Base-by-base conservation (phyloP, 2,329 filamentous ascomycete species). In the Sarocladiaceae sp. region DNA sequence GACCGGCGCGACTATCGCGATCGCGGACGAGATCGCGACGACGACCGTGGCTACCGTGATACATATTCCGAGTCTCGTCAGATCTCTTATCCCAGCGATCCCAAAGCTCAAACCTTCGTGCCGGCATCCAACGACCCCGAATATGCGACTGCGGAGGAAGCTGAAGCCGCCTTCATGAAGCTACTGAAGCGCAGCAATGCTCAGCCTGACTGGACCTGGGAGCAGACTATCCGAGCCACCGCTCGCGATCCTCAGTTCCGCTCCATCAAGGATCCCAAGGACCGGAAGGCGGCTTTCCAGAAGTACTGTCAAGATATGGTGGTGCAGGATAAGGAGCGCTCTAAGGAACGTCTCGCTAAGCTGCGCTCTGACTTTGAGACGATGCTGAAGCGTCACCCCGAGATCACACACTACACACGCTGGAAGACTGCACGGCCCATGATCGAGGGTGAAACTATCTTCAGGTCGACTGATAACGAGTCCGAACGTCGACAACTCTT, bases 351-450 rank as follows among this genome's bases (percentile, higher is more conserved):
- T 66, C 79, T 96, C 68, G 80, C 89, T 61, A 97, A 97, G 75
- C 79, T 97, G 64, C 89, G 91, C 63, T 80, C 88, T 69, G 94
- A 97, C 76, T 99, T 99, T 70, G 87, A 88, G 60, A 92, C 86
- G 52, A 99, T 99, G 94, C 80, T 99, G 59, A 90, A 87, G 71
- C 92, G 91, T 59, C 93, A 99, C 68, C 91, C 92, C 55, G 94
- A 99, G 70, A 97, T 99, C 70, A 94, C 92, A 69, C 84, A 97
- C 68, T 97, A 95, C 69, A 97, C 93, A 37, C 87, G 91, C 56
- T 99, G 94, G 94, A 96, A 91, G 79, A 97, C 90, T 15, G 94
- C 93, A 51, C 86, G 90, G 48, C 90, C 91, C 10, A 95, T 97
- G 58, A 90, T 99, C 56, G 90, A 97, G 70, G 88, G 88, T 48